These are phyloP conservation scores for Pestalotiopsis sp. DNA, from an alignment of 2,329 filamentous ascomycete species.

Conservation along the genomic window DNA sequence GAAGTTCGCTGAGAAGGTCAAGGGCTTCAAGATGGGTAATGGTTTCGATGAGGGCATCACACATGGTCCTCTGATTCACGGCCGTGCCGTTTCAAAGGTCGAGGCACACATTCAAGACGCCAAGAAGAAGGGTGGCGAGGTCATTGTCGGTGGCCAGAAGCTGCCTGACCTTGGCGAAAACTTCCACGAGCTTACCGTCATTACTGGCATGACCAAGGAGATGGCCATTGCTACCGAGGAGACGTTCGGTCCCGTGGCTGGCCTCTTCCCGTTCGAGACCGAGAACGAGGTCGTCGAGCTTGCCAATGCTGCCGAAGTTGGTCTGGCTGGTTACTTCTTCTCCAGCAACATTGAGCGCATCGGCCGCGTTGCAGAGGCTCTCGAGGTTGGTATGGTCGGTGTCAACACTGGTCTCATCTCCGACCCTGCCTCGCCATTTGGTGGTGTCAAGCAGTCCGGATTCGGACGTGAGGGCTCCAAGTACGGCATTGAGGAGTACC, in stretches of 20 bases:
- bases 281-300: conserved; percentile 85
- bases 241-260: conserved; percentile 93
- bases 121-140: conserved; percentile 72
- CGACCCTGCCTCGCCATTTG: conserved; percentile 65
- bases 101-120: conserved; percentile 81
- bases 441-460: conserved; percentile 80
- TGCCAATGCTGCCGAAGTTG: conserved; percentile 83
- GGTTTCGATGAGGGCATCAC: conserved; percentile 72
- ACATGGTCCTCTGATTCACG: conserved; percentile 84
- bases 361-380: conserved; percentile 63
- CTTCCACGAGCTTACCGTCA: conserved; percentile 89
- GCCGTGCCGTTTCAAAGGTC: conserved; percentile 78
- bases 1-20: conserved; percentile 72
- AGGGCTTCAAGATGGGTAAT: conserved; percentile 73
- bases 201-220: conserved; percentile 80
- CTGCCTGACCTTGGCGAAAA: conserved; percentile 76
- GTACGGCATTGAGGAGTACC: conserved; percentile 78
- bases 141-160: conserved; percentile 75
- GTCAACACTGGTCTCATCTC: conserved; percentile 75
- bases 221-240: conserved; percentile 88
- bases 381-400: conserved; percentile 87
- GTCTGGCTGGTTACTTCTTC: conserved; percentile 94
- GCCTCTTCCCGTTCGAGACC: conserved; percentile 83
- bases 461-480: conserved; percentile 79
- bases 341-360: conserved; percentile 63